Base-by-base conservation (phyloP, 2,329 filamentous ascomycete species). In the Claviceps maximensis region DNA sequence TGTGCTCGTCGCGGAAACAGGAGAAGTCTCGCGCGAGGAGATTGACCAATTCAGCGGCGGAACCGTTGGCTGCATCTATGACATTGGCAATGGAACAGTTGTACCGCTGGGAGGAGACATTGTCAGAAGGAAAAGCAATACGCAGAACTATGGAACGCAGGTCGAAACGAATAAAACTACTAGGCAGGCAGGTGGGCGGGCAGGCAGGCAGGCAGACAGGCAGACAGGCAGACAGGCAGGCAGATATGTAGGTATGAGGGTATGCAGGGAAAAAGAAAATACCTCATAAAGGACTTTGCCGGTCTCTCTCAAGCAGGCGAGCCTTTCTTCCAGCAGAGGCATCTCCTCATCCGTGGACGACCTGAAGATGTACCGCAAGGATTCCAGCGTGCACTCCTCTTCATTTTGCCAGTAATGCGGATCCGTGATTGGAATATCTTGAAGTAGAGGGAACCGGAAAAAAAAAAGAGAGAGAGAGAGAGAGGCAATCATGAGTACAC, bases 341-440 rank as follows among this genome's bases (percentile, higher is more conserved):
- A 97, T 95, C 58, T 87, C 79, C 68, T 96, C 91, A 9, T 86
- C 80, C 0, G 89, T 95, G 51, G 82, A 83, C 9, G 90, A 95
- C 54, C 90, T 79, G 68, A 98, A 98, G 42, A 97, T 80, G 57
- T 89, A 78, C 54, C 71, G 77, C 49, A 96, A 69, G 12, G 84
- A 72, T 12, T 89, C 82, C 45, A 94, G 77, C 4, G 84, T 86
- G 67, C 87, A 94, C 58, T 85, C 78, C 36, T 83, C 77, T 63
- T 88, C 80, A 60, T 87, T 79, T 50, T 83, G 75, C 91, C 91
- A 98, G 65, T 89, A 97, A 50, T 84, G 78, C 6, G 91, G 86
- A 55, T 83, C 87, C 6, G 90, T 96, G 55, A 98, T 94, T 17
- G 89, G 87, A 53, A 95, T 87, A 53, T 78, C 87, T 89, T 55